Percentiles rank a stretch among this genome's conserved stretches.
phyloP scores from a whole-genome alignment of 1,284 basidiomycete species.

The Ganoderma resinaceum region DNA sequence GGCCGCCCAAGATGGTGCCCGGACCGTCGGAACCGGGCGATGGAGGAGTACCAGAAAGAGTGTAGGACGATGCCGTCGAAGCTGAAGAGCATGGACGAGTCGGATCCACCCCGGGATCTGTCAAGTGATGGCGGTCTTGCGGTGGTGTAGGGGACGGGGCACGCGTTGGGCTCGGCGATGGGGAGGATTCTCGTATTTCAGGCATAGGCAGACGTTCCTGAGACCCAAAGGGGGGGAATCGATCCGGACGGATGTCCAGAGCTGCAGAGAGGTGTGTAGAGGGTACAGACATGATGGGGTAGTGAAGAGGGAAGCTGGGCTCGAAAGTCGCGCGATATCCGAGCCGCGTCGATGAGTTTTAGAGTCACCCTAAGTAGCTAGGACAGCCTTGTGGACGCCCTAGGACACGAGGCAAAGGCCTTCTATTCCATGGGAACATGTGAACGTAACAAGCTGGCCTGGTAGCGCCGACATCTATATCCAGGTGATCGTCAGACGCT shows the following conservation, averaged over 20 bases:
- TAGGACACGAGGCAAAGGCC: background rate
- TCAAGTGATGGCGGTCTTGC: background rate
- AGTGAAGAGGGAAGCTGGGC: background rate
- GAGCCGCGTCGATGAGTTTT: background rate
- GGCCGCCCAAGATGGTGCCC: background rate
- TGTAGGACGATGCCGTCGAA: background rate
- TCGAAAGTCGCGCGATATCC: background rate
- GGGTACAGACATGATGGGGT: background rate
- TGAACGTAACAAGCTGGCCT: background rate
- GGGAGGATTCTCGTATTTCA: slow-evolving; percentile 4
- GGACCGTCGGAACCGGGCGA: background rate
- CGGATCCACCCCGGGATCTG: background rate
- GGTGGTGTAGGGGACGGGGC: background rate
- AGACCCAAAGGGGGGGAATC: background rate
- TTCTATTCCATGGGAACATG: background rate
- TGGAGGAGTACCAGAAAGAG: background rate
- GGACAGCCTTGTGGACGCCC: background rate
- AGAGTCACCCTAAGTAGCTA: background rate
- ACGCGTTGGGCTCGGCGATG: background rate
- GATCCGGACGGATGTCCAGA: background rate
- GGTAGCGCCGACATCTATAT: too few relatives aligned
- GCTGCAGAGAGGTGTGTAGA: background rate
- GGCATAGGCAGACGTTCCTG: background rate
- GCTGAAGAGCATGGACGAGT: background rate
- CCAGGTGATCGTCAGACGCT: background rate